phyloP scores from a whole-genome alignment of 208 protist genomes.

The Porcisia deanei region DNA sequence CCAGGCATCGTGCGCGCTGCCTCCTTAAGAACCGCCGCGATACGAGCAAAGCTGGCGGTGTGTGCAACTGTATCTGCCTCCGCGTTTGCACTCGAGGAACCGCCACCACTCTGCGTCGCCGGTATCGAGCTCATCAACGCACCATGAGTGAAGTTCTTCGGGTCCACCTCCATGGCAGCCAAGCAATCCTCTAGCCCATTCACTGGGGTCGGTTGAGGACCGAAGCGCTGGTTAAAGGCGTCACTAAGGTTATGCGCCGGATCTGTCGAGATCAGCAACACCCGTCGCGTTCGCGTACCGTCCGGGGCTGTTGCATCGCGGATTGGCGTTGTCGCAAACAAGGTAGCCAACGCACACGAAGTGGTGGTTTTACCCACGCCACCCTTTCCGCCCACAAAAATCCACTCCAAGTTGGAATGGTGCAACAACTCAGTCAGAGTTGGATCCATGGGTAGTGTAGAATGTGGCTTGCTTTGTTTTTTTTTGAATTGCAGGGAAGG shows the following conservation, averaged over 20 bases:
- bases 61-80: background rate
- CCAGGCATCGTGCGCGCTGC: slow-evolving; percentile 89
- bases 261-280: slow-evolving; percentile 98
- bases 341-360: slow-evolving; percentile 91
- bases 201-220: slow-evolving; percentile 80
- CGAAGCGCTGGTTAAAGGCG: slow-evolving; percentile 97
- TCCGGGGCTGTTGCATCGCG: slow-evolving; percentile 15
- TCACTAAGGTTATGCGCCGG: slow-evolving; percentile 99
- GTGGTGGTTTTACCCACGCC: slow-evolving; percentile 98
- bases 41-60: slow-evolving; percentile 33
- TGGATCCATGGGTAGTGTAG: slow-evolving; percentile 32
- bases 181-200: slow-evolving; percentile 78
- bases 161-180: slow-evolving; percentile 96
- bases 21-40: slow-evolving; percentile 56
- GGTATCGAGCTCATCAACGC: slow-evolving; percentile 16
- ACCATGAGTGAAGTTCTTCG: slow-evolving; percentile 40
- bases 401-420: slow-evolving; percentile 57
- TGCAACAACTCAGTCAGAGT: slow-evolving; percentile 47
- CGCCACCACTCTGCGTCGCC: background rate
- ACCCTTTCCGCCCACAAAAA: slow-evolving; percentile 98
- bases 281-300: slow-evolving; percentile 47
- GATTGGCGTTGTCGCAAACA: slow-evolving; percentile 85
- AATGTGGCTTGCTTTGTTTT: background rate
- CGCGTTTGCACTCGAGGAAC: background rate
- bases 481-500: background rate